These are phyloP conservation scores for Mantamonas sphyraenae DNA, from an alignment of 78 protist species.

Conservation along the genomic window DNA sequence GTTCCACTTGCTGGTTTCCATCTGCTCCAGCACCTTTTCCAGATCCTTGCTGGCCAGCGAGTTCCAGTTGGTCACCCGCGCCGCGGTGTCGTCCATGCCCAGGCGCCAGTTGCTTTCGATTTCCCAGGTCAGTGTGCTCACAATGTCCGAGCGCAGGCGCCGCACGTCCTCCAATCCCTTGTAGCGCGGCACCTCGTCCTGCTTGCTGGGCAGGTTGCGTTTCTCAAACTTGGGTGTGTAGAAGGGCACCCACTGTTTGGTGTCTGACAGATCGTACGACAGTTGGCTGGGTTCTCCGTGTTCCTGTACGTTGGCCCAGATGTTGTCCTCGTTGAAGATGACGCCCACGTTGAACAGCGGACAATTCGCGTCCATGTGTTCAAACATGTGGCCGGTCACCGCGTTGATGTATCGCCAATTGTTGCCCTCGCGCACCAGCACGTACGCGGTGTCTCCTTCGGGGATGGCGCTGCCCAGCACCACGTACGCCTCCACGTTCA, in stretches of 20 bases:
- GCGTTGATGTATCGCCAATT: no score
- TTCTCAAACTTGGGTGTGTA: background rate
- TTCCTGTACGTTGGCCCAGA: constrained; percentile 13
- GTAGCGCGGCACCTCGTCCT: background rate
- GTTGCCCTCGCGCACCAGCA: background rate
- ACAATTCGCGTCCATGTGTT: background rate
- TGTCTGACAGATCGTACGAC: background rate
- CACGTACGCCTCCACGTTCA: constrained; percentile 7
- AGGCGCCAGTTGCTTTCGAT: background rate
- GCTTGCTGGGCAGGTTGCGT: background rate
- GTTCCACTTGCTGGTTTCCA: background rate
- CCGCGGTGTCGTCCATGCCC: background rate
- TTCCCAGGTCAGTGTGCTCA: background rate
- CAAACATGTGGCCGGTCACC: background rate
- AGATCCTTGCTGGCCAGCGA: background rate
- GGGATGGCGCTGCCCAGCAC: constrained; percentile 13
- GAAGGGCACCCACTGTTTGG: constrained; percentile 1
- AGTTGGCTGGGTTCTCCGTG: background rate
- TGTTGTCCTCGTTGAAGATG: background rate
- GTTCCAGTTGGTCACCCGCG: background rate
- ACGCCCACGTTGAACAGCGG: background rate
- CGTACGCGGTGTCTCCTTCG: constrained; percentile 3
- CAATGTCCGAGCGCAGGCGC: no score
- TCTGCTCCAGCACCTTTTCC: background rate
- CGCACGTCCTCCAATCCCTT: background rate